Conservation (phyloP, 805 yeast genomes). For the Lachancea lanzarotensis region DNA sequence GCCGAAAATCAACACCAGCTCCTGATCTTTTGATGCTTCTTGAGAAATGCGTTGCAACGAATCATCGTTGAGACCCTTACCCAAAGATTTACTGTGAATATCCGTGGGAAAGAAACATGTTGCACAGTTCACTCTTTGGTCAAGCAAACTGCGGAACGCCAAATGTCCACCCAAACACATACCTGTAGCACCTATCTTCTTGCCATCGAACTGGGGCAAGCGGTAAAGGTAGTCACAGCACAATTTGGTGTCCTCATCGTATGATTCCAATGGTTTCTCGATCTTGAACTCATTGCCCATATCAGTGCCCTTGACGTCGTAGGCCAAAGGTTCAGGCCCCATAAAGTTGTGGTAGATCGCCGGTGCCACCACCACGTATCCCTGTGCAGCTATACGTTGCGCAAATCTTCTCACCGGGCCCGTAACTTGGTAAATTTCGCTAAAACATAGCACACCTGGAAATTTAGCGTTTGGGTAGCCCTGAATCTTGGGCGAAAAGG, state of each 20-base stretch:
- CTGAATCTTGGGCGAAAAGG: constrained; percentile 60
- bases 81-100: constrained; percentile 62
- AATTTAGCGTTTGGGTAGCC: constrained; percentile 73
- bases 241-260: constrained; percentile 66
- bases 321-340: constrained; percentile 55
- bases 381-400: constrained; percentile 71
- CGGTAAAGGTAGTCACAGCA: constrained; percentile 55
- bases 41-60: constrained; percentile 46
- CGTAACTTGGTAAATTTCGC: constrained; percentile 76
- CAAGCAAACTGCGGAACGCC: constrained; percentile 61
- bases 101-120: constrained; percentile 80
- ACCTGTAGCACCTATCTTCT: constrained; percentile 69
- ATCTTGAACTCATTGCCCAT: constrained; percentile 62
- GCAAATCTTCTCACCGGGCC: constrained; percentile 80
- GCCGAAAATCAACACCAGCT: constrained; percentile 65
- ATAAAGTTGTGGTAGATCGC: constrained; percentile 73
- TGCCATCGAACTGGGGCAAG: constrained; percentile 59
- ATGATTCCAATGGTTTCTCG: constrained; percentile 60
- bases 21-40: constrained; percentile 50
- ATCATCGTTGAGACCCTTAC: constrained; percentile 59
- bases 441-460: constrained; percentile 73
- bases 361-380: constrained; percentile 74
- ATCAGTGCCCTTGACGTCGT: constrained; percentile 71
- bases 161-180: constrained; percentile 85
- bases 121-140: constrained; percentile 55